Evolutionary conservation across 1,139 yeast genomes (phyloP).

Genomic region (Hyphopichia wangnamkhiaoensis): DNA sequence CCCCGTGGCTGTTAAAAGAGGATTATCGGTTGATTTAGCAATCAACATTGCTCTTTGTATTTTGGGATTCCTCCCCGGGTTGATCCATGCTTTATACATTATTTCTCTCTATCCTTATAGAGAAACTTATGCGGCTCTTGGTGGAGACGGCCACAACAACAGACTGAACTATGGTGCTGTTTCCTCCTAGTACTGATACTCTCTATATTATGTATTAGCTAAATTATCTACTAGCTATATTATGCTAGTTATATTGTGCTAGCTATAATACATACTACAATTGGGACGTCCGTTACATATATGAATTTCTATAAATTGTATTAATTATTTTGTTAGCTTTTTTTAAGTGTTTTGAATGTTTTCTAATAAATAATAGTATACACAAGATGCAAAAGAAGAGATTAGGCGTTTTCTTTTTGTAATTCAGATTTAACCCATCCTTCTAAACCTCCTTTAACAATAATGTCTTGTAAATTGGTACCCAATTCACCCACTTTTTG

Average conservation of each 20-base stretch:
- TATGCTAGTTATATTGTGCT: not conserved
- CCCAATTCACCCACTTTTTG: constrained; percentile 97
- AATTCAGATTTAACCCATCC: constrained; percentile 93
- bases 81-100: constrained; percentile 64
- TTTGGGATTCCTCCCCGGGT: constrained; percentile 82
- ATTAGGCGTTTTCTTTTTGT: constrained; percentile 17
- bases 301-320: no score
- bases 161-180: constrained; percentile 28
- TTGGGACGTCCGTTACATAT: not conserved
- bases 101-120: constrained; percentile 56
- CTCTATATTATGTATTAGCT: not conserved
- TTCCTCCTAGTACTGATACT: not conserved
- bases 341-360: not conserved
- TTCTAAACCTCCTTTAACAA: constrained; percentile 95
- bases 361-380: constrained; percentile 1
- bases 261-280: not conserved
- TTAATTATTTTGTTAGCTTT: no score
- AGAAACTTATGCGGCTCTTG: constrained; percentile 28
- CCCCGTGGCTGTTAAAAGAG: constrained; percentile 78
- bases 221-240: not conserved
- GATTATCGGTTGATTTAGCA: constrained; percentile 69
- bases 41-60: constrained; percentile 75
- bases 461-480: constrained; percentile 91
- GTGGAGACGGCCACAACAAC: constrained; percentile 34
- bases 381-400: not conserved